Base-by-base conservation (phyloP, 177 flowering plant genomes). In the Vitis hybrid region DNA sequence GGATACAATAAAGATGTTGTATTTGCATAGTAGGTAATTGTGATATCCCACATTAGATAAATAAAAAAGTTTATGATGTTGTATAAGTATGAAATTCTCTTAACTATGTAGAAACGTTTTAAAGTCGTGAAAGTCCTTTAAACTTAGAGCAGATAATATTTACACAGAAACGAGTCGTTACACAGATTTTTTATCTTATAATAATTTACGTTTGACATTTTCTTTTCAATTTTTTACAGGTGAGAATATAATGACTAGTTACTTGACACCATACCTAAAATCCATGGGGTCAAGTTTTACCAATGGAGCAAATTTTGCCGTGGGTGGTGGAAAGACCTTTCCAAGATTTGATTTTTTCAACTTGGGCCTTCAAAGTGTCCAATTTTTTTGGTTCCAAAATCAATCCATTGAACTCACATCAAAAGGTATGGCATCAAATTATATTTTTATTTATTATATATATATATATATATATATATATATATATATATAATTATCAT, bases 261-360 rank as follows among this genome's bases (percentile, higher is more conserved):
- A 75, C 60, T 71, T 89, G 75, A 87, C 76, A 15, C 90, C 93
- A 11, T 91, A 87, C 24, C 63, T 91, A 64, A 84, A 89, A 1
- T 81, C 96, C 0, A 8, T 85, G 68, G 80, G 62, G 6, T 73
- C 88, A 11, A 79, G 84, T 73, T 89, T 85, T 76, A 70, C 68
- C 11, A 80, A 76, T 59, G 93, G 93, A 27, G 96, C 70, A 11
- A 91, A 91, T 70, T 91, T 91, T 69, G 96, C 92, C 0, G 55
- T 91, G 6, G 18, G 60, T 51, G 92, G 89, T 9, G 65, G 89
- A 15, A 3, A 80, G 4, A 74, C 84, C 60, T 73, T 78, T 6
- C 88, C 91, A 0, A 65, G 60, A 67, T 70, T 56, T 55, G 67
- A 40, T 6, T 83, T 80, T 1, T 85, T 88, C 56, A 32, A 19